Evolutionary conservation across 2,329 filamentous ascomycete genomes (phyloP), one percentile per base, ranked within the genome.

Genomic region (Chalara sp.): DNA sequence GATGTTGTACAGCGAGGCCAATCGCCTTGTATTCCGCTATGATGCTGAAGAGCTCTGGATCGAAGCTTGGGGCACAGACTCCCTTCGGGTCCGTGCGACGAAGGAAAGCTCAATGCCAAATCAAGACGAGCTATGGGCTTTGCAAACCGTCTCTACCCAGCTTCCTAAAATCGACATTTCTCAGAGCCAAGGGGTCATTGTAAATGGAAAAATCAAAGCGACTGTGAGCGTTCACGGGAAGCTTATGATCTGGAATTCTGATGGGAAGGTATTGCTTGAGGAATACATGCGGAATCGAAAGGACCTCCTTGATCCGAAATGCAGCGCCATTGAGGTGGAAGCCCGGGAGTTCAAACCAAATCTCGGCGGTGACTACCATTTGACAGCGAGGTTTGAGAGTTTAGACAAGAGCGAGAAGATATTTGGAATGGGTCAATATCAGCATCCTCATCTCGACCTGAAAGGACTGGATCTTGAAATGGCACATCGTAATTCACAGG

Each of bases 341-440:
- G 74, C 74, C 0, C 68, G 76, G 28, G 75, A 79, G 50, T 73
- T 78, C 54, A 71, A 70, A 31, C 70, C 75, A 0, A 71, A 73
- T 5, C 60, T 68, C 0, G 73, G 73, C 3, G 67, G 67, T 5
- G 72, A 10, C 29, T 83, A 79, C 58, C 74, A 79, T 48, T 66
- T 84, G 8, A 83, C 79, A 0, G 69, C 75, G 56, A 71, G 82
- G 0, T 74, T 85, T 48, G 81, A 85, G 61, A 77, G 75, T 1
- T 61, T 78, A 47, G 64, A 76, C 48, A 64, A 67, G 0, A 67
- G 76, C 13, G 82, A 86, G 62, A 79, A 76, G 60, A 76, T 86
- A 12, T 86, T 74, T 58, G 82, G 82, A 13, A 85, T 85, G 81
- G 82, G 82, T 0, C 82, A 86, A 64, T 85, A 86, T 53, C 82